A percentile compares a stretch with the other conserved stretches of the same genome.
These are phyloP conservation scores for Articulospora tetracladia DNA, from an alignment of 495 filamentous ascomycete species.

Conservation along the genomic window DNA sequence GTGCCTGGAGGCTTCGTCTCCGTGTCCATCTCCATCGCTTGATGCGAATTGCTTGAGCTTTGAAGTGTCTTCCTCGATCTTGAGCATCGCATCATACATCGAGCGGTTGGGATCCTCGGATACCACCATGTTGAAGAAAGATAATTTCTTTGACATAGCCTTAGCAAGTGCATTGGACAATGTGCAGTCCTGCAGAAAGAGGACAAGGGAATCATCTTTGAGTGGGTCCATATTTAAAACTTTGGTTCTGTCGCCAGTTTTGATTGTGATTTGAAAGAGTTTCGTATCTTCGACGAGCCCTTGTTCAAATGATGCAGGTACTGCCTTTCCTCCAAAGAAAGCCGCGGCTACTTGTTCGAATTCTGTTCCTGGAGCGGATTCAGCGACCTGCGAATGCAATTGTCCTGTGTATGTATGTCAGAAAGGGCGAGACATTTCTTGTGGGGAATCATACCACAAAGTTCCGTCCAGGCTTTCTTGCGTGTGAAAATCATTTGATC, in stretches of 20 bases:
- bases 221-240: not conserved
- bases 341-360: conserved; percentile 7
- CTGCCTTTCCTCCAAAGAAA: conserved; percentile 8
- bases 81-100: not conserved
- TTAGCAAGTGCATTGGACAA: not conserved
- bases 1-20: not conserved
- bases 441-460: not conserved
- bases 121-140: not conserved
- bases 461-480: not conserved
- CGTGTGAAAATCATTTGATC: not conserved
- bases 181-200: not conserved
- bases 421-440: not conserved
- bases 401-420: not conserved
- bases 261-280: not conserved
- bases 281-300: not conserved
- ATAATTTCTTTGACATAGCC: not conserved
- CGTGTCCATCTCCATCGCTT: not conserved
- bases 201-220: not conserved
- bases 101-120: not conserved
- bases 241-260: not conserved
- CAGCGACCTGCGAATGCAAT: not conserved
- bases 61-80: not conserved
- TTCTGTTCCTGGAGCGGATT: not conserved
- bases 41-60: not conserved
- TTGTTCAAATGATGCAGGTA: not conserved